These are phyloP conservation scores for Silybum marianum DNA, from an alignment of 129 eudicot species.

Conservation along the genomic window DNA sequence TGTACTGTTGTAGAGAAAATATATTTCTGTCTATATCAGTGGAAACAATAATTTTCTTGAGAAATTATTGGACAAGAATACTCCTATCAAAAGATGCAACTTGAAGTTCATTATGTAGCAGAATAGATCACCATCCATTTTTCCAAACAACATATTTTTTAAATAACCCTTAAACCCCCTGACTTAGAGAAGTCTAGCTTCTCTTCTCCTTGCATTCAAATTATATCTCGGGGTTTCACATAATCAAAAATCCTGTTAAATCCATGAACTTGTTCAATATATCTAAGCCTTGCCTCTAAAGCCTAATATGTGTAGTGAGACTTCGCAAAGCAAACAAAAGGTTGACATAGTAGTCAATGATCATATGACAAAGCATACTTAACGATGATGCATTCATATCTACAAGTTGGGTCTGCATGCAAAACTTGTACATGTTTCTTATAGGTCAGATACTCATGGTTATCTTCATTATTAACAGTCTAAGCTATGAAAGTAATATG, in stretches of 20 bases:
- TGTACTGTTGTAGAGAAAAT: not conserved
- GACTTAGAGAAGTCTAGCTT: not conserved
- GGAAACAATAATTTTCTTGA: not conserved
- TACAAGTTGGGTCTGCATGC: not conserved
- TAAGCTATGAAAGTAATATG: not conserved
- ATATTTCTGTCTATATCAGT: not conserved
- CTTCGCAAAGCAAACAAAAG: not conserved
- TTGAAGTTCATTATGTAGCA: conserved; percentile 13
- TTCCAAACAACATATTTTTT: not conserved
- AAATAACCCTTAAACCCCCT: conserved; percentile 7
- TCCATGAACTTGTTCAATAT: not conserved
- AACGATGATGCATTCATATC: not conserved
- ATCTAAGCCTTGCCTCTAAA: not conserved
- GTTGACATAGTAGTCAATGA: not conserved
- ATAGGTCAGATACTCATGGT: conserved; percentile 1
- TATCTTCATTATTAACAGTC: not conserved
- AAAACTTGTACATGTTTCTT: not conserved
- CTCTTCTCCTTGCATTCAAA: not conserved
- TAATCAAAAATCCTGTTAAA: not conserved
- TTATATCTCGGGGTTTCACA: not conserved
- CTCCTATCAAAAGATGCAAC: conserved; percentile 3
- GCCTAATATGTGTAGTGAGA: not conserved
- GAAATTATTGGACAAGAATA: not conserved
- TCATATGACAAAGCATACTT: not conserved
- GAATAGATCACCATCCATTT: not conserved